Evolutionary conservation across 108 stramenopile species (phyloP), one percentile per base, ranked within the genome.

Genomic region (Skeletonema potamos): DNA sequence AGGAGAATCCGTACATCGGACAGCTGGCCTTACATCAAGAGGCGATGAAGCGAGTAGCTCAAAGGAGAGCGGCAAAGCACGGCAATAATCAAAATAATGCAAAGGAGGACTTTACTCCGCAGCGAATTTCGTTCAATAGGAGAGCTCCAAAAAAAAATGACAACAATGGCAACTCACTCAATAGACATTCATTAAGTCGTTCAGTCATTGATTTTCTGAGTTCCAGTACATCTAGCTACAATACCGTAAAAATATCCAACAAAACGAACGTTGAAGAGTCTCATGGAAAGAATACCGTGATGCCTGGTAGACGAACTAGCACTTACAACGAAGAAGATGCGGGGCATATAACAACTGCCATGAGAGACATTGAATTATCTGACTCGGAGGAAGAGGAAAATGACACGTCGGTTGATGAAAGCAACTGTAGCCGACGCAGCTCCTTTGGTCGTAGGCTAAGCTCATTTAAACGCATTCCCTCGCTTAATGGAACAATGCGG

Each of bases 311-410:
- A 15, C 58, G 58, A 17, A 32, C 29, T n/a, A 58, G 33, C 12
- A 29, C 26, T 27, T n/a, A 27, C 4, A 6, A 13, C 27, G 27
- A 44, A 37, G 64, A 46, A 41, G 27, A 28, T 27, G 46, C 11
- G n/a, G 43, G 13, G 22, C 41, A 41, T 12, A 6, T 10, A 26
- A 6, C 11, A 17, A 2, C 64, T 48, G n/a, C 4, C 4, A 44
- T 44, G 41, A 26, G 43, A 15, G 64, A 64, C 3, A 28, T 64
- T 4, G 64, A 64, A 44, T 29, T 64, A 44, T 64, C 64, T 4
- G 64, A 64, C 22, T 43, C 41, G 8, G 64, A 64, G 6, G 44
- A 61, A n/a, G 60, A 61, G 7, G 17, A 17, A 6, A 12, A 22
- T 22, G 30, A 62, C 11, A 32, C 30, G 9, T 11, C 39, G 2